Base-by-base conservation (phyloP, 768 basidiomycete species). In the Tricholoma sp. region DNA sequence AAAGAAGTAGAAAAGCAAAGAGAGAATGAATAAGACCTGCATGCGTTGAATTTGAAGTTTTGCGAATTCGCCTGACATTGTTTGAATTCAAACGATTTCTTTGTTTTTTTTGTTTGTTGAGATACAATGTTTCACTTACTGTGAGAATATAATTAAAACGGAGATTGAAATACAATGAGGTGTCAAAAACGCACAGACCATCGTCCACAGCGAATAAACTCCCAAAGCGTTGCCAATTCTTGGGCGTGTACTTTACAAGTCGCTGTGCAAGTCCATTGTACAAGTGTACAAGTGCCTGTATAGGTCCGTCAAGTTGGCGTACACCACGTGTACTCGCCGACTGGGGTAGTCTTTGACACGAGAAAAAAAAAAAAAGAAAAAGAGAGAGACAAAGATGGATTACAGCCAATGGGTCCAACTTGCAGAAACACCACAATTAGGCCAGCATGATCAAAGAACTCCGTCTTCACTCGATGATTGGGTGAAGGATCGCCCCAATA, bases 361-460 rank as follows among this genome's bases (percentile, higher is more conserved):
- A 66, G 60, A 66, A 67, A 74, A 71, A 72, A 64, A 69, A 66
- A 64, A 60, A 47, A 29, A 61, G 64, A 69, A 66, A 63, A 67
- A 64, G 69, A 63, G 55, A 64, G 57, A 64, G 69, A 64, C 54
- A 64, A 56, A 63, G 21, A 77, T 79, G 77, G 78, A 79, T 67
- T 79, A 77, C 69, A 70, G 61, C 60, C 70, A 72, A 61, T 79
- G 78, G 79, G 71, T 76, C 50, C 73, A 74, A 61, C 65, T 72
- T 55, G 66, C 71, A 59, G 75, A 77, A 27, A 61, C 68, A 49
- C 67, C 68, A 56, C 69, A 70, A 18, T 2, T 47, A 27, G 46
- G 22, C 54, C 69, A 68, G 55, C 70, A 72, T 59, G 64, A 70
- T 41, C 60, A 67, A 47, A 57, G 65, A 43, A 53, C 64, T 43